Conservation (phyloP, 192 early-diverging fungal genomes). For the Chytriomyces sp. region DNA sequence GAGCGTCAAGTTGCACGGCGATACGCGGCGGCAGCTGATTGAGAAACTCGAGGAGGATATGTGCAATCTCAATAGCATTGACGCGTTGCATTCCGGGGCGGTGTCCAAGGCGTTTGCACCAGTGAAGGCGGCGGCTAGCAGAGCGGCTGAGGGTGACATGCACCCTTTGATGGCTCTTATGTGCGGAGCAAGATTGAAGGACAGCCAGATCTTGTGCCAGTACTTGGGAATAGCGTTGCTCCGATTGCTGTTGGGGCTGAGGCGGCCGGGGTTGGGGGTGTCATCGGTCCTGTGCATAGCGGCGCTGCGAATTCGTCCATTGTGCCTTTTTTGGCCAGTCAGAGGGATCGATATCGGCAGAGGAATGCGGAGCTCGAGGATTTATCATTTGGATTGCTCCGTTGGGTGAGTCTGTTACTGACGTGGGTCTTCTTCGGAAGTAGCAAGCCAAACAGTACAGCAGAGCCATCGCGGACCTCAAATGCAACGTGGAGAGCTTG, state of each 20-base stretch:
- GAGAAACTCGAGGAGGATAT: slow-evolving; percentile 54
- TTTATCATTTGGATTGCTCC: too few relatives aligned
- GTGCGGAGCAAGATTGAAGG: neutral
- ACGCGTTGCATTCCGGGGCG: too few relatives aligned
- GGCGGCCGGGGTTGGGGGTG: slow-evolving; percentile 31
- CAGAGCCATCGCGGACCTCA: slow-evolving; percentile 57
- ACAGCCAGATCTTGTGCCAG: slow-evolving; percentile 19
- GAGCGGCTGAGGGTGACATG: too few relatives aligned
- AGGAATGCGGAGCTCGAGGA: slow-evolving; percentile 85
- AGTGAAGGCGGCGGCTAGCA: too few relatives aligned
- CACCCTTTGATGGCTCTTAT: too few relatives aligned
- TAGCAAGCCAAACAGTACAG: slow-evolving; percentile 50
- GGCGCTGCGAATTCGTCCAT: slow-evolving; percentile 47
- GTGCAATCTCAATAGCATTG: slow-evolving; percentile 41
- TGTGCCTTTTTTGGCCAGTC: slow-evolving; percentile 82
- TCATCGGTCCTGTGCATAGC: slow-evolving; percentile 37
- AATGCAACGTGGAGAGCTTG: slow-evolving; percentile 64
- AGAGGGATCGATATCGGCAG: slow-evolving; percentile 88
- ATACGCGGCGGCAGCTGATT: slow-evolving; percentile 60
- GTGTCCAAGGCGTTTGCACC: too few relatives aligned
- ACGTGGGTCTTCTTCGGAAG: too few relatives aligned
- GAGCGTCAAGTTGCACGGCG: slow-evolving; percentile 52
- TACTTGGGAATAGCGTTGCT: slow-evolving; percentile 8
- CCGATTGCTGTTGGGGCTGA: slow-evolving; percentile 18
- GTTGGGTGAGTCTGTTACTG: too few relatives aligned